Evolutionary conservation across 495 filamentous ascomycete species (phyloP), one percentile per base, ranked within the genome.

Genomic region (Friedmanniomyces endolithicus): DNA sequence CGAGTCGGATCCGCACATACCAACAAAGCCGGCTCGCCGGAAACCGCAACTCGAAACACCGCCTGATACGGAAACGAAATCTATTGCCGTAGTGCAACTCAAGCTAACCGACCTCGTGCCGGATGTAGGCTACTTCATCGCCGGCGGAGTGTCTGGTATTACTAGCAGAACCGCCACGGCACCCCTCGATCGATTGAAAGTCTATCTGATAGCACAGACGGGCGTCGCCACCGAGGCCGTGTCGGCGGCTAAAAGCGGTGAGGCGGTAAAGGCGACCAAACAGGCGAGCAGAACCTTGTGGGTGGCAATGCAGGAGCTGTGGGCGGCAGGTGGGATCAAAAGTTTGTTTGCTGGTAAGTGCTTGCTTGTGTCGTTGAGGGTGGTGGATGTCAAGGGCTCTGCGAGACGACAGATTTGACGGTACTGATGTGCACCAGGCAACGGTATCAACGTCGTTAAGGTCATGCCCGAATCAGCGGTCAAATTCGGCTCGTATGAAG

Each of bases 381-480:
- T 16, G 17, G 20, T 7, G 20, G 7, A 16, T 23, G 44, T 7
- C 41, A 45, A 45, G 20, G 41, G 8, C 33, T 35, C 41, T 11
- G 9, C 7, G 19, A 22, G 41, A 46, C 27, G 24, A 12, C 19
- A 19, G 24, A 19, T 58, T 25, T 11, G 23, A 46, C 4, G n/a
- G n/a, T 22, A 33, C 37, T 51, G 46, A 71, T 77, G 50, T 79
- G 27, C n/a, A 9, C 31, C 61, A 96, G 92, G 92, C 27, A 98
- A 98, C 65, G 92, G 92, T 8, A 75, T 98, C 55, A 98, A 98
- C 64, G 90, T 97, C 11, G 64, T 96, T 60, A 98, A 98, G 70
- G 88, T 98, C 47, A 90, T 97, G 84, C 92, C 92, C 7, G 92
- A 98, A 68, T 95, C 90, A 6, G 92, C 92, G 33, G 95, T 98